These are phyloP conservation scores for Papiliotrema laurentii DNA, from an alignment of 1,284 basidiomycete species.

Conservation along the genomic window DNA sequence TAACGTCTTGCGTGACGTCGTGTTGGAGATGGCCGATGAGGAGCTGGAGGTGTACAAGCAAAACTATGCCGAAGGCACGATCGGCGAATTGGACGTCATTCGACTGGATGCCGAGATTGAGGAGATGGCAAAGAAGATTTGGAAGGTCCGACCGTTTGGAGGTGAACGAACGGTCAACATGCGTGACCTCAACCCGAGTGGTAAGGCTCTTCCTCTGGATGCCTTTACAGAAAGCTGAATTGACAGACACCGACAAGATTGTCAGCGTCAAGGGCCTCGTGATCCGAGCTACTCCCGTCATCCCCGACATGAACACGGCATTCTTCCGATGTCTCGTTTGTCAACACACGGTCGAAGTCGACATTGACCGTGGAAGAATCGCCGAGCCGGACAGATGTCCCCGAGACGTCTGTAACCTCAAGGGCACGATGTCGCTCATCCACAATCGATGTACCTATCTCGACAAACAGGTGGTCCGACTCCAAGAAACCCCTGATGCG, in stretches of 20 bases:
- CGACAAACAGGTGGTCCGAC: conserved; percentile 87
- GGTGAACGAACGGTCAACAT: conserved; percentile 72
- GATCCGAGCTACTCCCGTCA: conserved; percentile 94
- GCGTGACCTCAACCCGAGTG: conserved; percentile 83
- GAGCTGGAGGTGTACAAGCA: conserved; percentile 57
- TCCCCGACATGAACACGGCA: conserved; percentile 88
- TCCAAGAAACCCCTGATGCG: conserved; percentile 96
- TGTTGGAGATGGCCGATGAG: conserved; percentile 73
- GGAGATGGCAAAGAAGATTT: conserved; percentile 74
- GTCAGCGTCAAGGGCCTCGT: conserved; percentile 94
- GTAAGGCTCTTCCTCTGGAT: conserved; percentile 49
- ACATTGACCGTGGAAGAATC: conserved; percentile 94
- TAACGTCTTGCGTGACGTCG: conserved; percentile 85
- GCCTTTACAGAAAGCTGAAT: not conserved
- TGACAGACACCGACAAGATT: conserved; percentile 88
- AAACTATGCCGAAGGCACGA: conserved; percentile 23
- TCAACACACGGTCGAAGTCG: conserved; percentile 88
- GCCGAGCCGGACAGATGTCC: conserved; percentile 88
- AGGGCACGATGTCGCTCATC: conserved; percentile 87
- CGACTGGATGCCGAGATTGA: conserved; percentile 71
- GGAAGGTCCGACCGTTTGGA: conserved; percentile 89
- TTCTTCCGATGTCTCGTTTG: conserved; percentile 98
- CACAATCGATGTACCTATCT: conserved; percentile 97
- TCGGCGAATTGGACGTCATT: conserved; percentile 57
- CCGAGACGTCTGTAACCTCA: conserved; percentile 79